phyloP scores from a whole-genome alignment of 2,329 filamentous ascomycete species.

The Colletotrichum sp. region DNA sequence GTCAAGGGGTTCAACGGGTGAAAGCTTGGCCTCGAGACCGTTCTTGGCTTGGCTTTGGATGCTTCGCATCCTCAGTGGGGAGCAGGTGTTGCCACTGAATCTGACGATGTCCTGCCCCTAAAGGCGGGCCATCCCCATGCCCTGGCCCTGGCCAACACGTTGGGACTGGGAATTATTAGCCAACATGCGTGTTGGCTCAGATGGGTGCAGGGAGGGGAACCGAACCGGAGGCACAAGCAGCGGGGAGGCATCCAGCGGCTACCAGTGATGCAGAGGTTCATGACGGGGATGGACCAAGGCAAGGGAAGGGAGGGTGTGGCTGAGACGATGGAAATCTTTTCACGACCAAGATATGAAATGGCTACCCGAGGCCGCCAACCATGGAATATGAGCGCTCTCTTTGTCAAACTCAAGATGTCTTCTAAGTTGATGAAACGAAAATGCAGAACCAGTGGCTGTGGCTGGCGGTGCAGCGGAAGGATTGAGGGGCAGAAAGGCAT shows the following conservation, averaged over 20 bases:
- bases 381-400: background rate
- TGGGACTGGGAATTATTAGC: background rate
- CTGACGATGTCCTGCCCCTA: background rate
- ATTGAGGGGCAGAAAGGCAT: background rate
- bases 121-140: background rate
- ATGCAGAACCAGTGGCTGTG: background rate
- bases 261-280: background rate
- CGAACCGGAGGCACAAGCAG: background rate
- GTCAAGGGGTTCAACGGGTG: background rate
- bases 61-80: background rate
- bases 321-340: background rate
- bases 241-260: background rate
- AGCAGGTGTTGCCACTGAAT: background rate
- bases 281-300: background rate
- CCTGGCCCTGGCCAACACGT: background rate
- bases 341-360: background rate
- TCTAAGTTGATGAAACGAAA: background rate
- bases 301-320: background rate
- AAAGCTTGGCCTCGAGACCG: background rate
- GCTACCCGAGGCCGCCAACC: background rate
- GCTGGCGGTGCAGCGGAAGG: background rate
- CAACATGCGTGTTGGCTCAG: background rate
- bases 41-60: background rate
- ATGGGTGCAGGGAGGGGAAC: background rate
- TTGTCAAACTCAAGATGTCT: background rate